phyloP scores from a whole-genome alignment of 2,329 filamentous ascomycete genomes.

The Paecilomyces sp. region DNA sequence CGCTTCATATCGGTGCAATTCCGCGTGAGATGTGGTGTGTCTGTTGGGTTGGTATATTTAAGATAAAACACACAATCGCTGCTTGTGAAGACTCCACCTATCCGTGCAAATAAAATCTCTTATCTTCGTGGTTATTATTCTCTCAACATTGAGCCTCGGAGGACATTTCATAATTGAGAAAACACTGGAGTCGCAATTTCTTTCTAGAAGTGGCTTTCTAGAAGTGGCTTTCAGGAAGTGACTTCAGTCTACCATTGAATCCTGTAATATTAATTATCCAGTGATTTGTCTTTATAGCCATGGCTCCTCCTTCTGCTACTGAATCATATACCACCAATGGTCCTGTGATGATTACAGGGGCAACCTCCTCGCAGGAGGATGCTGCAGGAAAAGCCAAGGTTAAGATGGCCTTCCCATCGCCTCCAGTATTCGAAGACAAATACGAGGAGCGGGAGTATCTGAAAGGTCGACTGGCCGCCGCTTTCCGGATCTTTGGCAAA shows the following conservation, averaged over 20 bases:
- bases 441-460: conserved; percentile 45
- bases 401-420: conserved; percentile 24
- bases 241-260: background rate
- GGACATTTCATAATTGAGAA: background rate
- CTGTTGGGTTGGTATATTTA: background rate
- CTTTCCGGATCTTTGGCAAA: conserved; percentile 54
- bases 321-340: conserved; percentile 11
- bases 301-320: conserved; percentile 22
- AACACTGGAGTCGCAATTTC: too few species aligned
- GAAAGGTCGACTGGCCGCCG: conserved; percentile 48
- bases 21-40: background rate
- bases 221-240: background rate
- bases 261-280: background rate
- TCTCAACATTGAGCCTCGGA: background rate
- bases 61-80: background rate
- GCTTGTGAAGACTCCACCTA: background rate
- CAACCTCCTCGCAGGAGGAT: conserved; percentile 11
- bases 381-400: conserved; percentile 19
- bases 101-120: background rate
- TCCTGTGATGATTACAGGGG: conserved; percentile 8
- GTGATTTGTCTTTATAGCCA: conserved; percentile 6
- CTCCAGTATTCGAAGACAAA: conserved; percentile 35
- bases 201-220: background rate
- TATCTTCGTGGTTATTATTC: background rate
- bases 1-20: background rate